phyloP scores from a whole-genome alignment of 108 stramenopile genomes.

The Nitzschia sp. region DNA sequence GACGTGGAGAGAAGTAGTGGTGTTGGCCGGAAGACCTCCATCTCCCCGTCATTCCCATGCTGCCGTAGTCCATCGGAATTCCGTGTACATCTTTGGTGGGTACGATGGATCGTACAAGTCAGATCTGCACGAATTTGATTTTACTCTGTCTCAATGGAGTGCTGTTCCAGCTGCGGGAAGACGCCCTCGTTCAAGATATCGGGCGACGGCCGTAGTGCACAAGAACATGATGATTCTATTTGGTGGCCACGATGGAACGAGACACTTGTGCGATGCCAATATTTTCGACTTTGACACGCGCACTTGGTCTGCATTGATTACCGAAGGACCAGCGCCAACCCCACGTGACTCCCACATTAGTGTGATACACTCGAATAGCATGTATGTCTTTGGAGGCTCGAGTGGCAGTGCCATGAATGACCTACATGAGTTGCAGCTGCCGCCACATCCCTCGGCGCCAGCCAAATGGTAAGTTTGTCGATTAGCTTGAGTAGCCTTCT shows the following conservation, averaged over 20 bases:
- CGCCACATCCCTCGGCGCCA: constrained; percentile 30
- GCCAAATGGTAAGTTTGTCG: constrained; percentile 42
- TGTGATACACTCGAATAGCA: constrained; percentile 77
- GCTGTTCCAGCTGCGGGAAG: constrained; percentile 80
- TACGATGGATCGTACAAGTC: constrained; percentile 93
- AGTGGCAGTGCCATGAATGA: constrained; percentile 96
- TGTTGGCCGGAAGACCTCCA: constrained; percentile 53
- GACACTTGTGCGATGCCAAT: constrained; percentile 94
- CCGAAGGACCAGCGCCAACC: constrained; percentile 80
- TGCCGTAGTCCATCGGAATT: constrained; percentile 84
- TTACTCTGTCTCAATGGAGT: constrained; percentile 67
- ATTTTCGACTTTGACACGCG: constrained; percentile 87
- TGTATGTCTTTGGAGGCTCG: constrained; percentile 90
- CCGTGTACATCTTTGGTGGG: constrained; percentile 88
- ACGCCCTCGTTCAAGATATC: constrained; percentile 92
- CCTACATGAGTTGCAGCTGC: constrained; percentile 87
- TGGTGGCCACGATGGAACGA: constrained; percentile 96
- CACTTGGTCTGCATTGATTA: constrained; percentile 69
- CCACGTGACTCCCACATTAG: constrained; percentile 93
- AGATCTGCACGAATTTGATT: constrained; percentile 91
- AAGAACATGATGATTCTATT: constrained; percentile 81
- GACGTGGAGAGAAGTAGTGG: constrained; percentile 80
- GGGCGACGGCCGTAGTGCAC: constrained; percentile 89
- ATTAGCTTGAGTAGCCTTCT: neutral
- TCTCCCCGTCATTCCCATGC: constrained; percentile 95